Percentiles rank a stretch among this genome's conserved stretches.
phyloP scores from a whole-genome alignment of 306 rosid genomes.

The Cucurbita ficifolia region DNA sequence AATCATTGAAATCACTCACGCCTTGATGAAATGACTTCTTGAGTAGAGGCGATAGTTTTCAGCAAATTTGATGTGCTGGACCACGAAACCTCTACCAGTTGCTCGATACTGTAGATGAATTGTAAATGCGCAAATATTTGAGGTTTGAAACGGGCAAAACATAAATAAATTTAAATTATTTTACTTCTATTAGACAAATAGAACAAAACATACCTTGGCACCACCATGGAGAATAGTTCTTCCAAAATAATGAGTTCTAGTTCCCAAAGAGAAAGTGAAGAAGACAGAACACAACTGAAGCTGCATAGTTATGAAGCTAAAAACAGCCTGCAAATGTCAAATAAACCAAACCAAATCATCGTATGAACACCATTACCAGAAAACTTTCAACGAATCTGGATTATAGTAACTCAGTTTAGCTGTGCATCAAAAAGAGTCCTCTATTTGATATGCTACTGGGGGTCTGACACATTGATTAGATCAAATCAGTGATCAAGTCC shows the following conservation, averaged over 20 bases:
- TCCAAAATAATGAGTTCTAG: slow-evolving; percentile 95
- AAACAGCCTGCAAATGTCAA: slow-evolving; percentile 62
- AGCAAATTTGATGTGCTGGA: slow-evolving; percentile 88
- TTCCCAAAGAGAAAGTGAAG: slow-evolving; percentile 94
- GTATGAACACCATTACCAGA: not conserved
- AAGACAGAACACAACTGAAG: slow-evolving; percentile 94
- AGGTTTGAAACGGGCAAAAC: not conserved
- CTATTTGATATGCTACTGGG: not conserved
- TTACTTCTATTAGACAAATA: not conserved
- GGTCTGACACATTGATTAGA: not conserved
- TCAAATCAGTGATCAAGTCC: too few relatives aligned
- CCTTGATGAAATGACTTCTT: slow-evolving; percentile 91
- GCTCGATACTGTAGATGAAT: slow-evolving; percentile 73
- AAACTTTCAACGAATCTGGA: not conserved
- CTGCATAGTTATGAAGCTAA: slow-evolving; percentile 92
- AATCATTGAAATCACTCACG: slow-evolving; percentile 44
- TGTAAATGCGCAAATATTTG: slow-evolving; percentile 1
- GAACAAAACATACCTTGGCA: slow-evolving; percentile 56
- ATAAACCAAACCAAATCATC: not conserved
- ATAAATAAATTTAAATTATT: not conserved
- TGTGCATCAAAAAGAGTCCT: not conserved
- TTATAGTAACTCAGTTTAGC: not conserved
- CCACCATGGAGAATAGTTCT: slow-evolving; percentile 97
- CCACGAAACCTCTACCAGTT: slow-evolving; percentile 97
- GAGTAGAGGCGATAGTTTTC: slow-evolving; percentile 91